Evolutionary conservation across 1,284 basidiomycete species (phyloP).

Genomic region (Trichosporon asahii): DNA sequence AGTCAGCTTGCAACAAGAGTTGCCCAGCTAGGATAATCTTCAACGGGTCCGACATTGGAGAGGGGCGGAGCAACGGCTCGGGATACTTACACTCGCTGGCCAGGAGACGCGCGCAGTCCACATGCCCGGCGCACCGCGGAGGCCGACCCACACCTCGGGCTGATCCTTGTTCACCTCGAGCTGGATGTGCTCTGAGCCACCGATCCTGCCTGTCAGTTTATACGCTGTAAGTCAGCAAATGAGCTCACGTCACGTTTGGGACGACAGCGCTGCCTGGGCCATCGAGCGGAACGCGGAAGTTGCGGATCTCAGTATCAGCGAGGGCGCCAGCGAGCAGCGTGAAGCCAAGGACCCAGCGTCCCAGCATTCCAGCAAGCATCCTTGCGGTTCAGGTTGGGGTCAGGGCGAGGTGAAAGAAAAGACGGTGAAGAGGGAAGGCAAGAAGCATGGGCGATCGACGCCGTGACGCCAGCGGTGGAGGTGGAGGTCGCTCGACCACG

Average conservation of each 20-base stretch:
- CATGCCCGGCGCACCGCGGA: conserved; percentile 17
- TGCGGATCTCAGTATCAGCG: conserved; percentile 46
- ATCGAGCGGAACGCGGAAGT: conserved; percentile 33
- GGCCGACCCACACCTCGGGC: conserved; percentile 24
- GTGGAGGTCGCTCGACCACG: neutral
- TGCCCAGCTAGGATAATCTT: too few species aligned
- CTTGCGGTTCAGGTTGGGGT: neutral
- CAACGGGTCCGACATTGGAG: too few species aligned
- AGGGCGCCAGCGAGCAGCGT: neutral
- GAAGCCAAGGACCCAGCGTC: neutral
- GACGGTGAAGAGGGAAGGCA: neutral
- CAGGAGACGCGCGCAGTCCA: conserved; percentile 44
- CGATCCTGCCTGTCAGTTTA: conserved; percentile 3
- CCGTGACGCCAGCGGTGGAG: neutral
- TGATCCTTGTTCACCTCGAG: conserved; percentile 18
- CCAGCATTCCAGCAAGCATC: neutral
- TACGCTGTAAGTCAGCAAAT: too few species aligned
- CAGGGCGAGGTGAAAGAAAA: too few species aligned
- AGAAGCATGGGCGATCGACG: neutral
- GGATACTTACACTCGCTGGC: conserved; percentile 32
- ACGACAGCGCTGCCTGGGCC: neutral
- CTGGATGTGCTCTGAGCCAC: neutral
- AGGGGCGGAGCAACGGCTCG: neutral
- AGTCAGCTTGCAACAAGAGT: neutral
- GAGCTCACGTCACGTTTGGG: conserved; percentile 1